These are phyloP conservation scores for Saccharomyces hybrid DNA, from an alignment of 1,139 yeast species.

Conservation along the genomic window DNA sequence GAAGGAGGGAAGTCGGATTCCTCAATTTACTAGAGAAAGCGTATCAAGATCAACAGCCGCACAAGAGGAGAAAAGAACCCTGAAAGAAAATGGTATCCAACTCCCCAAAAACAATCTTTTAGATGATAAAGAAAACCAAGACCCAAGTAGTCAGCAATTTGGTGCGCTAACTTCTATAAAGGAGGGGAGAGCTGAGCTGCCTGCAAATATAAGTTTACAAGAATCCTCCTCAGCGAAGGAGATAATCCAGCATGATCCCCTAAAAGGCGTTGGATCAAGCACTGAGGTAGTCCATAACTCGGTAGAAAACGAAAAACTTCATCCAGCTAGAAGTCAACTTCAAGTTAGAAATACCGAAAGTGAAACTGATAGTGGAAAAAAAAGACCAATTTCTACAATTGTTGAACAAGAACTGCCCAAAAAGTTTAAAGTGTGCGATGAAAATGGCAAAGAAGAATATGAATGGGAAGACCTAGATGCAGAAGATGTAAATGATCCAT, in stretches of 20 bases:
- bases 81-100: background rate
- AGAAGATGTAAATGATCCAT: constrained; percentile 85
- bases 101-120: background rate
- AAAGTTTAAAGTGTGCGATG: constrained; percentile 28
- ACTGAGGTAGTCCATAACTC: constrained; percentile 2
- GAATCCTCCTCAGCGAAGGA: background rate
- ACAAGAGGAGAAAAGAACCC: background rate
- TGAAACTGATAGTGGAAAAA: constrained; percentile 22
- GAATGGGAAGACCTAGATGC: constrained; percentile 90
- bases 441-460: constrained; percentile 33
- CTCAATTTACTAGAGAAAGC: constrained; percentile 13
- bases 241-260: background rate
- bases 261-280: constrained; percentile 2
- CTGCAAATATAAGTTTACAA: background rate
- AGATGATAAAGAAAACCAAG: constrained; percentile 22
- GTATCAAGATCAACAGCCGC: constrained; percentile 4
- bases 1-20: constrained; percentile 14
- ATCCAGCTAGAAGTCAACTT: background rate
- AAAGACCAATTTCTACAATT: constrained; percentile 30
- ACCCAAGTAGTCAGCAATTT: constrained; percentile 12
- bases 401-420: constrained; percentile 31
- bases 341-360: background rate
- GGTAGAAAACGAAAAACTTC: constrained; percentile 6
- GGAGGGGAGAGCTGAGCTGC: background rate
- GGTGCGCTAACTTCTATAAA: constrained; percentile 4